Evolutionary conservation across 768 basidiomycete species (phyloP).

Genomic region (Amylocystis lapponica): DNA sequence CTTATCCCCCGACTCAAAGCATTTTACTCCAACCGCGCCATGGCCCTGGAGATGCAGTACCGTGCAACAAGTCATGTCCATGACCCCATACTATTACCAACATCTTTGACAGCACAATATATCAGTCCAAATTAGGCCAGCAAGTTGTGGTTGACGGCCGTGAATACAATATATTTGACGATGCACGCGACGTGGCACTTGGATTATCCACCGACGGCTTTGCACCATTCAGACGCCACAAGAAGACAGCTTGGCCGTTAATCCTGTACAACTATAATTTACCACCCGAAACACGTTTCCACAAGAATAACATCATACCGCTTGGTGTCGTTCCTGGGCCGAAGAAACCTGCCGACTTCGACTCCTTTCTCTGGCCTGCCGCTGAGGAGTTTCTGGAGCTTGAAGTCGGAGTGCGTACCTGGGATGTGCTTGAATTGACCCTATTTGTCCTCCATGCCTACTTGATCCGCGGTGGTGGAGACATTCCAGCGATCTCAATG

Average conservation of each 20-base stretch:
- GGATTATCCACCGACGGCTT: conserved; percentile 40
- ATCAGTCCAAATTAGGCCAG: conserved; percentile 17
- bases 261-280: conserved; percentile 35
- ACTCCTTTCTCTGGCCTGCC: conserved; percentile 23
- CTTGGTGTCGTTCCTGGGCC: conserved; percentile 20
- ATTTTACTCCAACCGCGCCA: neutral
- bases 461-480: conserved; percentile 18
- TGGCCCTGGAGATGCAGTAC: conserved; percentile 8
- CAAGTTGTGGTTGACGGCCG: conserved; percentile 25
- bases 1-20: conserved; percentile 16
- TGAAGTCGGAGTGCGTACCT: conserved; percentile 16
- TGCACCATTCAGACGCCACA: conserved; percentile 28
- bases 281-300: conserved; percentile 14
- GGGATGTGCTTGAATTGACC: neutral
- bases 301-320: conserved; percentile 10
- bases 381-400: conserved; percentile 21
- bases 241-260: conserved; percentile 35
- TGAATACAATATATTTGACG: conserved; percentile 30
- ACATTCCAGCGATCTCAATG: conserved; percentile 24
- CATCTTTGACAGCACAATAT: conserved; percentile 32
- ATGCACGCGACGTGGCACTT: conserved; percentile 37
- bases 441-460: conserved; percentile 20
- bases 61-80: conserved; percentile 6
- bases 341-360: conserved; percentile 16
- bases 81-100: conserved; percentile 22